phyloP scores from a whole-genome alignment of 2,329 filamentous ascomycete species.

The Fonsecaea pugnacius region DNA sequence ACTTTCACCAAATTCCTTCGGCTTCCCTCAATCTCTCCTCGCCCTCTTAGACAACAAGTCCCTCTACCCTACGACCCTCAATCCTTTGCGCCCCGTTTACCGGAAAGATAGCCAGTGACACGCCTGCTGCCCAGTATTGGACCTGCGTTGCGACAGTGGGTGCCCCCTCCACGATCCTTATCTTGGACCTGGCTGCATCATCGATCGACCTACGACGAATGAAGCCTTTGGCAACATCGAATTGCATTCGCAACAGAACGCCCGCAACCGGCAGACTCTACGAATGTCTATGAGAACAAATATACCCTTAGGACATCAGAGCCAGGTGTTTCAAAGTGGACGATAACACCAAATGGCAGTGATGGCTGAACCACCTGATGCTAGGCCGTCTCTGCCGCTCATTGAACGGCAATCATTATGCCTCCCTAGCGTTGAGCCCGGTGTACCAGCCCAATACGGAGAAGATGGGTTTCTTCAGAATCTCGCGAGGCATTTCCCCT shows the following conservation, averaged over 20 bases:
- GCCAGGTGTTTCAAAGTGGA: slow-evolving; percentile 2
- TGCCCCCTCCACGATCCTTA: slow-evolving; percentile 9
- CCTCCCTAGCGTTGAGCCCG: slow-evolving; percentile 47
- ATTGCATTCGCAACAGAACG: neutral
- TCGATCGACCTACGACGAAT: slow-evolving; percentile 3
- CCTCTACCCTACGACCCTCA: neutral
- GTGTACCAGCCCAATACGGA: slow-evolving; percentile 50
- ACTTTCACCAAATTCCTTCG: slow-evolving; percentile 1
- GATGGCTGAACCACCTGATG: slow-evolving; percentile 20
- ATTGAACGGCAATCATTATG: slow-evolving; percentile 50
- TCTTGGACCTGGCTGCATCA: neutral
- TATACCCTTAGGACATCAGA: slow-evolving; percentile 2
- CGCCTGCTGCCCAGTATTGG: neutral
- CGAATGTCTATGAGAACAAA: slow-evolving; percentile 7
- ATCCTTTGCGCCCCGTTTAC: neutral
- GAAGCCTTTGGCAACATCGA: slow-evolving; percentile 12
- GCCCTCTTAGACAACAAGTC: neutral
- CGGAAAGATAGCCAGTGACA: neutral
- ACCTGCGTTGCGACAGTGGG: neutral
- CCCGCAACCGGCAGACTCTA: neutral
- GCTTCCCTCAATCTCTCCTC: neutral
- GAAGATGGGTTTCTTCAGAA: slow-evolving; percentile 50
- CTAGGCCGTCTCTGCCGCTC: slow-evolving; percentile 10
- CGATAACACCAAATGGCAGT: slow-evolving; percentile 9
- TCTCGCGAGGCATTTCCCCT: slow-evolving; percentile 46